Evolutionary conservation across 1,284 basidiomycete species (phyloP).

Genomic region (Cryptococcus sp.): DNA sequence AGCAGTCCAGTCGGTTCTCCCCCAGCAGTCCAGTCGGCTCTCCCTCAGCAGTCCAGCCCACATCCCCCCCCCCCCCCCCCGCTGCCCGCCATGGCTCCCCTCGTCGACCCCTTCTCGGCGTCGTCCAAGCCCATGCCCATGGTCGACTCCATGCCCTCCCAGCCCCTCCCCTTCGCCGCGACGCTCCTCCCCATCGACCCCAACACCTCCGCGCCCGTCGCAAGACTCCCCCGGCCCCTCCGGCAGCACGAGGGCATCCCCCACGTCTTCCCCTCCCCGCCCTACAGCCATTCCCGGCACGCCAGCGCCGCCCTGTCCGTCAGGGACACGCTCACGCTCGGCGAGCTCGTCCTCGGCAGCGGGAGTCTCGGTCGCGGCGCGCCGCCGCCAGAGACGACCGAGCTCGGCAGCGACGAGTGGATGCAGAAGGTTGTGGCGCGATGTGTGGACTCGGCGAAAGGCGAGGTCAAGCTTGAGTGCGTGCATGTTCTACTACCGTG

Average conservation of each 20-base stretch:
- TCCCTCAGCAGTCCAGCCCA: background rate
- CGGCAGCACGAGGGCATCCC: conserved; percentile 21
- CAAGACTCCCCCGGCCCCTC: conserved; percentile 21
- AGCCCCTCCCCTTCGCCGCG: conserved; percentile 41
- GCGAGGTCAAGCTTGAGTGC: conserved; percentile 32
- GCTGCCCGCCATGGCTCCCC: background rate
- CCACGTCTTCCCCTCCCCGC: conserved; percentile 20
- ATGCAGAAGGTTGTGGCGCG: conserved; percentile 34
- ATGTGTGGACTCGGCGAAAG: conserved; percentile 37
- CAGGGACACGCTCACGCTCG: background rate
- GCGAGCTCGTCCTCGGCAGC: conserved; percentile 3
- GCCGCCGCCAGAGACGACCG: background rate
- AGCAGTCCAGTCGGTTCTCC: background rate
- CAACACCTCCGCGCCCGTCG: conserved; percentile 12
- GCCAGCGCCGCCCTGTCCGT: conserved; percentile 13
- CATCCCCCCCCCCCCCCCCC: background rate
- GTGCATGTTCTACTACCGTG: conserved; percentile 13
- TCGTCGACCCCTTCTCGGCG: conserved; percentile 43
- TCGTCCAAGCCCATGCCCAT: conserved; percentile 42
- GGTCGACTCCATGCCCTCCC: conserved; percentile 34
- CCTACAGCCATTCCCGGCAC: conserved; percentile 22
- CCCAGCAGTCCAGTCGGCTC: background rate
- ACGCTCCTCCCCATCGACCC: conserved; percentile 33
- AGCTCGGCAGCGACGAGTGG: conserved; percentile 42
- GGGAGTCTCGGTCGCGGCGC: background rate